Evolutionary conservation across 2,329 filamentous ascomycete genomes (phyloP).

Genomic region (Botrytis medusae): DNA sequence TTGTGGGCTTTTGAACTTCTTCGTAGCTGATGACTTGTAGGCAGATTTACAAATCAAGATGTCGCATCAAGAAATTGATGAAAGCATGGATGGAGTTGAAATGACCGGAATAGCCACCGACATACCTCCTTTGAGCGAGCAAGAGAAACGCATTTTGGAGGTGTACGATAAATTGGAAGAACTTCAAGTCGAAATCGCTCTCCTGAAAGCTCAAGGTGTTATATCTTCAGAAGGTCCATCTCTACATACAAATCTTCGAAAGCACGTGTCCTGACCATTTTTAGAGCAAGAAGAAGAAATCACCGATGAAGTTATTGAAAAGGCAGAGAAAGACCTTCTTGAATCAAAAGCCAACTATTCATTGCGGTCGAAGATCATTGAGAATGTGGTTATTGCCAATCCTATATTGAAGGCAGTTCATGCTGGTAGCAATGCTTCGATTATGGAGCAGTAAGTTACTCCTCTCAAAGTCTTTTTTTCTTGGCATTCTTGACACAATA

Average conservation of each 20-base stretch:
- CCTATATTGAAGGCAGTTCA: constrained; percentile 79
- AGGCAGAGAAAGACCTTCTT: constrained; percentile 62
- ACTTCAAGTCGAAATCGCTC: constrained; percentile 68
- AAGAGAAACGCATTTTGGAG: constrained; percentile 65
- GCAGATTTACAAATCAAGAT: not conserved
- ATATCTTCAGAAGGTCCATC: constrained; percentile 33
- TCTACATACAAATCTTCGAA: not conserved
- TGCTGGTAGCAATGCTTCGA: constrained; percentile 60
- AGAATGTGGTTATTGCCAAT: constrained; percentile 68
- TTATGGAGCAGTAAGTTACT: constrained; percentile 62
- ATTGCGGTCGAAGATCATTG: constrained; percentile 66
- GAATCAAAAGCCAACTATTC: constrained; percentile 69
- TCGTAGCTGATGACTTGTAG: not conserved
- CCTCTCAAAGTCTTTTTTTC: constrained; percentile 15
- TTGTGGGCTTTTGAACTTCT: not conserved
- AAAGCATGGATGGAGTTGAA: constrained; percentile 37
- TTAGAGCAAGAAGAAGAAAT: constrained; percentile 39
- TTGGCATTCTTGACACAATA: constrained; percentile 22
- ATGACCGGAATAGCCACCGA: constrained; percentile 21
- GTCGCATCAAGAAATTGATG: constrained; percentile 20
- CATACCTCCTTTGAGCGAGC: constrained; percentile 58
- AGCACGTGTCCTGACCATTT: constrained; percentile 26
- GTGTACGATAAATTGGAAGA: constrained; percentile 72
- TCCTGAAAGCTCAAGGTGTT: constrained; percentile 52
- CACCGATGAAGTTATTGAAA: constrained; percentile 53